Evolutionary conservation across 2,329 filamentous ascomycete species (phyloP).

Genomic region (Aspergillus sp.): DNA sequence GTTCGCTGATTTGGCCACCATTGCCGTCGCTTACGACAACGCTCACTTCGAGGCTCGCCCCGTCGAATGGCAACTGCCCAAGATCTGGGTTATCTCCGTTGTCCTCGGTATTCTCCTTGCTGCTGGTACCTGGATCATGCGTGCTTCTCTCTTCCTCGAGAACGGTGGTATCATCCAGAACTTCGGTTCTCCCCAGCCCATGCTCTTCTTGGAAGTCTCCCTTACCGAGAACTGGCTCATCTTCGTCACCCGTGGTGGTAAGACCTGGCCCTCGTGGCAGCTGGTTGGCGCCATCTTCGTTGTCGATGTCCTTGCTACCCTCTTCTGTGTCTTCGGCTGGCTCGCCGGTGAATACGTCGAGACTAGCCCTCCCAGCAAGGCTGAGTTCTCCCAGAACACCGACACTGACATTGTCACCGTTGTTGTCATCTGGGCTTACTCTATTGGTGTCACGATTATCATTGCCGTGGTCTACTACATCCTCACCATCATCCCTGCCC

Average conservation of each 20-base stretch:
- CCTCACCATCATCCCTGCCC: conserved; percentile 46
- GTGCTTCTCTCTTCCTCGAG: conserved; percentile 66
- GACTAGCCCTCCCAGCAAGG: conserved; percentile 27
- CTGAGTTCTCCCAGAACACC: conserved; percentile 46
- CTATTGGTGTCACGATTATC: conserved; percentile 53
- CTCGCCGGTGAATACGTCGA: conserved; percentile 53
- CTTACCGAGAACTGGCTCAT: conserved; percentile 96
- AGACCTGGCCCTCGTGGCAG: conserved; percentile 74
- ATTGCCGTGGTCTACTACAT: conserved; percentile 54
- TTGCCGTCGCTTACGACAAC: conserved; percentile 77
- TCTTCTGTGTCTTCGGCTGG: conserved; percentile 77
- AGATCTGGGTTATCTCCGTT: conserved; percentile 71
- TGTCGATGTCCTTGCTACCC: conserved; percentile 69
- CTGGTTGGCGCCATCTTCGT: conserved; percentile 68
- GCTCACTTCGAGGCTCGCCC: conserved; percentile 72
- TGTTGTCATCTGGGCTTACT: conserved; percentile 54
- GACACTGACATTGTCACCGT: conserved; percentile 59
- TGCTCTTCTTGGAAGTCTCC: conserved; percentile 86
- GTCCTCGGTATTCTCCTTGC: conserved; percentile 66
- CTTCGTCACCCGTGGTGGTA: conserved; percentile 86
- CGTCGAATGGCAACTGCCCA: conserved; percentile 77
- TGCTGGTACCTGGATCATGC: conserved; percentile 70
- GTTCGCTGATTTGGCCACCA: conserved; percentile 76
- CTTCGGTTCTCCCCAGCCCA: conserved; percentile 72
- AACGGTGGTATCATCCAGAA: conserved; percentile 74